These are phyloP conservation scores for Brassica napus DNA, from an alignment of 345 rosid species.

Conservation along the genomic window DNA sequence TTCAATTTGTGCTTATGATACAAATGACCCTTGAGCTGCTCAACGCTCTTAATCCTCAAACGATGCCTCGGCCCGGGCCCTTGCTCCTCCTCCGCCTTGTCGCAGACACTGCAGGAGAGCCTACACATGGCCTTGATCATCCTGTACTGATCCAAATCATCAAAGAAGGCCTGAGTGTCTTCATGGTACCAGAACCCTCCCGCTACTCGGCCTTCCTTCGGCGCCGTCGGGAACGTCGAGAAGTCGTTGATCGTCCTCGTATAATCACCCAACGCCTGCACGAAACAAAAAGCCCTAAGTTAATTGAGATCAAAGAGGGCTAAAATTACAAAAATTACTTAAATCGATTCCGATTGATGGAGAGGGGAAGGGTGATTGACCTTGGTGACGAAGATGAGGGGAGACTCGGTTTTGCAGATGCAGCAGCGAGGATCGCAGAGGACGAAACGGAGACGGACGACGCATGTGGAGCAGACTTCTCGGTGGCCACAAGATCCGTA, in stretches of 20 bases:
- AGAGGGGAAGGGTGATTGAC: slow-evolving; percentile 40
- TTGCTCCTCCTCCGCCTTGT: slow-evolving; percentile 50
- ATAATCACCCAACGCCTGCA: slow-evolving; percentile 90
- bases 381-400: slow-evolving; percentile 82
- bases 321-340: not conserved
- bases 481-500: slow-evolving; percentile 94
- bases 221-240: slow-evolving; percentile 69
- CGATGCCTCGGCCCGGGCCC: slow-evolving; percentile 50
- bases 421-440: slow-evolving; percentile 86
- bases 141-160: slow-evolving; percentile 87
- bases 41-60: slow-evolving; percentile 69
- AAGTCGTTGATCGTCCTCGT: slow-evolving; percentile 89
- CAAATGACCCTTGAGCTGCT: slow-evolving; percentile 91
- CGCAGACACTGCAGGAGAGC: slow-evolving; percentile 87
- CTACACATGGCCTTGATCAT: slow-evolving; percentile 99
- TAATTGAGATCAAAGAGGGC: not conserved
- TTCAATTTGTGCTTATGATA: slow-evolving; percentile 73
- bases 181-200: slow-evolving; percentile 87
- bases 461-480: slow-evolving; percentile 89
- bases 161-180: slow-evolving; percentile 82
- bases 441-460: slow-evolving; percentile 87
- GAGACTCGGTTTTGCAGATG: slow-evolving; percentile 81
- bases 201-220: slow-evolving; percentile 78
- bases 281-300: not conserved
- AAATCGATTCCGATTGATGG: not conserved